Percentiles rank a stretch among this genome's conserved stretches.
Evolutionary conservation across 352 stramenopile genomes (phyloP).

Genomic region (Hyaloperonospora arabidopsidis): DNA sequence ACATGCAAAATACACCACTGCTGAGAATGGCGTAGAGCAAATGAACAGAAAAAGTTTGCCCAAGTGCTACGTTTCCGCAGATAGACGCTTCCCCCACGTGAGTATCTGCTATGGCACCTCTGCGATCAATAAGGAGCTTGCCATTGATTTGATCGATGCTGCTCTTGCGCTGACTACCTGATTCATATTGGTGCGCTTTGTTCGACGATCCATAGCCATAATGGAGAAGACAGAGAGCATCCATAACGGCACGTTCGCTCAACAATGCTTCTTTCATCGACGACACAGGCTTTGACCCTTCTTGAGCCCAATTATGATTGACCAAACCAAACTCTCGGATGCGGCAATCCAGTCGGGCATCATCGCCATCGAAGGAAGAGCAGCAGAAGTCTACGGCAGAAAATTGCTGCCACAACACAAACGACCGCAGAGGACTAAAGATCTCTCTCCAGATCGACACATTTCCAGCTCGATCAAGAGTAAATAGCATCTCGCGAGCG

Average conservation of each 20-base stretch:
- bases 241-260: conserved; percentile 60
- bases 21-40: conserved; percentile 54
- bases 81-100: conserved; percentile 60
- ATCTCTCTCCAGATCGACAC: conserved; percentile 78
- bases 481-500: conserved; percentile 64
- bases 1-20: conserved; percentile 70
- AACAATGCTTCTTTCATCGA: conserved; percentile 53
- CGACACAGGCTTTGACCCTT: conserved; percentile 11
- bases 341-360: conserved; percentile 3
- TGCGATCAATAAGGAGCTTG: conserved; percentile 51
- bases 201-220: conserved; percentile 55
- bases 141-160: conserved; percentile 49
- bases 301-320: conserved; percentile 36
- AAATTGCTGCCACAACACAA: conserved; percentile 67
- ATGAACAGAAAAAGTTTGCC: conserved; percentile 60
- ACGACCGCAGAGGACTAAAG: conserved; percentile 36
- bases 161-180: conserved; percentile 65
- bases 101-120: conserved; percentile 47
- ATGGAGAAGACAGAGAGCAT: conserved; percentile 62
- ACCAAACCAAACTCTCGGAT: conserved; percentile 30
- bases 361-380: conserved; percentile 11
- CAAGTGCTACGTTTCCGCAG: conserved; percentile 43
- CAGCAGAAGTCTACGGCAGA: conserved; percentile 30
- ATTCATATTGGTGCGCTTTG: conserved; percentile 44
- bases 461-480: conserved; percentile 50